Evolutionary conservation across 805 yeast genomes (phyloP).

Genomic region (Candida saitoana): DNA sequence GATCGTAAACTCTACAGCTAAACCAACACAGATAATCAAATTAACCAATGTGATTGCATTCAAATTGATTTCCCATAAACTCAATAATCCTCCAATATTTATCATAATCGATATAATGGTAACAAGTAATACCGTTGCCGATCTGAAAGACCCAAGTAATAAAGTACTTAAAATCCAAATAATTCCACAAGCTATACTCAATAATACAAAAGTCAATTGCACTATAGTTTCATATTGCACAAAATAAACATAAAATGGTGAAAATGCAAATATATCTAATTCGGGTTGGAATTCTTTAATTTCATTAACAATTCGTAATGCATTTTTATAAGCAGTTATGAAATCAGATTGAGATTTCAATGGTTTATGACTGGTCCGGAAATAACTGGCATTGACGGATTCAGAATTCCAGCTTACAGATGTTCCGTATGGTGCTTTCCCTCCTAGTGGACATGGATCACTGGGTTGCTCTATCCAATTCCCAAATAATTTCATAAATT

Average conservation of each 20-base stretch:
- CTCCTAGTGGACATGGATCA: conserved; percentile 92
- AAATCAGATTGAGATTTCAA: conserved; percentile 80
- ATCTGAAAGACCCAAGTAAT: conserved; percentile 62
- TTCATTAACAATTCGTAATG: conserved; percentile 62
- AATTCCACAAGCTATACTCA: conserved; percentile 48
- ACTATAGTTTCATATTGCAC: conserved; percentile 78
- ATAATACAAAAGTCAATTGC: conserved; percentile 50
- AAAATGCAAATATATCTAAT: conserved; percentile 75
- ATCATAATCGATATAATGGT: conserved; percentile 63
- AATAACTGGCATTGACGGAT: conserved; percentile 54
- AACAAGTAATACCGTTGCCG: conserved; percentile 52
- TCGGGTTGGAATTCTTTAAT: conserved; percentile 37
- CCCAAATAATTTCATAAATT: conserved; percentile 66
- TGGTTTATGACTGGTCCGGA: conserved; percentile 77
- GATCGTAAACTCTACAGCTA: conserved; percentile 89
- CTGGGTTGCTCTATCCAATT: conserved; percentile 84
- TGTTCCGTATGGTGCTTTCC: conserved; percentile 82
- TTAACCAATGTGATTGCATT: conserved; percentile 91
- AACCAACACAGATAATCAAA: conserved; percentile 84
- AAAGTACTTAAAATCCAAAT: conserved; percentile 52
- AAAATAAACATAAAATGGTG: conserved; percentile 89
- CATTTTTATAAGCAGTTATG: conserved; percentile 71
- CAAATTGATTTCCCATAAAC: conserved; percentile 66
- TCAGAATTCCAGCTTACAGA: conserved; percentile 45
- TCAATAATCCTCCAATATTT: conserved; percentile 79